phyloP scores from a whole-genome alignment of 768 basidiomycete genomes.

The Suillus occidentalis region DNA sequence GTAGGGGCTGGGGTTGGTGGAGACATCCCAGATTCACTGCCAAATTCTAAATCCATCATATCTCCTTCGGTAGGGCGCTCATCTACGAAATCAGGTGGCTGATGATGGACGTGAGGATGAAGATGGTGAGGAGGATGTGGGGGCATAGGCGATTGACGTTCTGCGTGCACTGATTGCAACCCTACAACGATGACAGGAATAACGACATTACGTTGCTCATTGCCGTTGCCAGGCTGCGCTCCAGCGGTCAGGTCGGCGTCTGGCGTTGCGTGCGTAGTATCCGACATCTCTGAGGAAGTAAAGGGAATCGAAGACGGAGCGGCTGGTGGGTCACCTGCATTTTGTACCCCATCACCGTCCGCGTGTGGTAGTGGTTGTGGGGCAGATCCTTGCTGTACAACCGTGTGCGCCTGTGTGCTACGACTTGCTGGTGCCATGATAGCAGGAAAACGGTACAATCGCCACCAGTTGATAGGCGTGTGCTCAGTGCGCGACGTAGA shows the following conservation, averaged over 20 bases:
- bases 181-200: conserved; percentile 86
- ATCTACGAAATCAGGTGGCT: conserved; percentile 16
- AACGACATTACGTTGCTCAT: conserved; percentile 47
- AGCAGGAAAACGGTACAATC: conserved; percentile 78
- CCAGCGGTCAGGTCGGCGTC: conserved; percentile 10
- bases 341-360: conserved; percentile 19
- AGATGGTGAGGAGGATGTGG: conserved; percentile 16
- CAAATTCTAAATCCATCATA: conserved; percentile 26
- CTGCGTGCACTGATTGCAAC: conserved; percentile 67
- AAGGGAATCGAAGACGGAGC: conserved; percentile 11
- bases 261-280: conserved; percentile 12
- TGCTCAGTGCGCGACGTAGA: conserved; percentile 38
- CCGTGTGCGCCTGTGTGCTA: conserved; percentile 16
- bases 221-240: conserved; percentile 5
- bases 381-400: conserved; percentile 10
- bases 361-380: conserved; percentile 13
- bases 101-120: conserved; percentile 12
- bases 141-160: conserved; percentile 31
- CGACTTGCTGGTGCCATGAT: conserved; percentile 44
- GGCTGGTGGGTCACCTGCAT: conserved; percentile 19
- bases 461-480: conserved; percentile 73
- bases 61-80: conserved; percentile 24
- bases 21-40: conserved; percentile 2
- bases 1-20: conserved; percentile 20
- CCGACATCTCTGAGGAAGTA: conserved; percentile 18